phyloP scores from a whole-genome alignment of 805 yeast species.

The Debaryomyces hansenii region DNA sequence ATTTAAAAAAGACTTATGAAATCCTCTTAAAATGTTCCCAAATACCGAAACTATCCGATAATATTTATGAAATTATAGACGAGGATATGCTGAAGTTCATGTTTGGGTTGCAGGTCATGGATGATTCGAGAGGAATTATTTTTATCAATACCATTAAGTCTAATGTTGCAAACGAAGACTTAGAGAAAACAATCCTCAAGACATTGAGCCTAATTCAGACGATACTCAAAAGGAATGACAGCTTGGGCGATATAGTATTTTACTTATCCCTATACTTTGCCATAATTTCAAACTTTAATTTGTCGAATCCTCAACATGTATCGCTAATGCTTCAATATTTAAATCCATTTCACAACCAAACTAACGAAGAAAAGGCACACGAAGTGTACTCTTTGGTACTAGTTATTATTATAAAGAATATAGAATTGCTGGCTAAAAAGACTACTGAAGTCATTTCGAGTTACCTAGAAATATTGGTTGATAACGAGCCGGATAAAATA shows the following conservation, averaged over 20 bases:
- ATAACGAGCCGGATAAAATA: constrained; percentile 11
- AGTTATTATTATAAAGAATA: constrained; percentile 19
- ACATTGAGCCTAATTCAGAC: background rate
- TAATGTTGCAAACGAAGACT: background rate
- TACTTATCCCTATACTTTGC: constrained; percentile 18
- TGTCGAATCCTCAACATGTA: constrained; percentile 19
- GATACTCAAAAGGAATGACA: background rate
- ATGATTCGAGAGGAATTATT: constrained; percentile 14
- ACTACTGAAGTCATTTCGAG: constrained; percentile 17
- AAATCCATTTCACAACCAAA: constrained; percentile 9
- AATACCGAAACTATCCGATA: constrained; percentile 4
- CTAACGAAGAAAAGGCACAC: constrained; percentile 6
- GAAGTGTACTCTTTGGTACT: constrained; percentile 16
- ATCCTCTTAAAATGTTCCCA: constrained; percentile 11
- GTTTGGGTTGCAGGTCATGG: constrained; percentile 9
- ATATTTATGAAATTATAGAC: constrained; percentile 15
- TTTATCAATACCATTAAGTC: constrained; percentile 12
- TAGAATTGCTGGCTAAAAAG: constrained; percentile 14
- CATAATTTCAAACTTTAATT: constrained; percentile 18
- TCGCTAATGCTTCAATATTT: constrained; percentile 17
- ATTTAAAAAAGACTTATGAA: background rate
- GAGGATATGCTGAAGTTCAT: constrained; percentile 17
- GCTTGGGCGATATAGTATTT: constrained; percentile 3
- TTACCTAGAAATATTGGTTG: constrained; percentile 19
- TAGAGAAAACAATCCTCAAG: background rate